A percentile compares a stretch with the other conserved stretches of the same genome.
Evolutionary conservation across 768 basidiomycete genomes (phyloP).

Genomic region (Rhodotorula taiwanensis): DNA sequence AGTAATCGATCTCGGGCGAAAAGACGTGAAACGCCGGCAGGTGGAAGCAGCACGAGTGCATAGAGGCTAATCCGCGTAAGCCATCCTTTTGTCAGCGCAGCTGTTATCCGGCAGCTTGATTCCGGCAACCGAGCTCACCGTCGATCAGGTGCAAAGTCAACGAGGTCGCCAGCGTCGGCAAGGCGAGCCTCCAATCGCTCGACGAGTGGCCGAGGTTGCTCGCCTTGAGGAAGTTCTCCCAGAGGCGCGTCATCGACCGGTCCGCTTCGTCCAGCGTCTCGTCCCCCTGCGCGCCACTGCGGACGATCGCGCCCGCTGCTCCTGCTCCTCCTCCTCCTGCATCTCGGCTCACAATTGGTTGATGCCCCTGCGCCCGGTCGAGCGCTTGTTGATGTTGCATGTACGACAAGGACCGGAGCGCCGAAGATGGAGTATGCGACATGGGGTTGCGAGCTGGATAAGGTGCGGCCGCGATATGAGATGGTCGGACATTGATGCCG

Average conservation of each 20-base stretch:
- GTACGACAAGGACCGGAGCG: conserved; percentile 10
- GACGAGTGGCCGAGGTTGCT: conserved; percentile 18
- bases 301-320: not conserved
- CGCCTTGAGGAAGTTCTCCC: conserved; percentile 21
- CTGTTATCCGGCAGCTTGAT: too few relatives aligned
- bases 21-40: conserved; percentile 34
- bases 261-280: not conserved
- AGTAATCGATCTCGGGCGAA: conserved; percentile 2
- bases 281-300: too few relatives aligned
- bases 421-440: not conserved
- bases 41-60: conserved; percentile 34
- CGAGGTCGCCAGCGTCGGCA: conserved; percentile 30
- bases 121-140: not conserved
- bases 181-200: conserved; percentile 28
- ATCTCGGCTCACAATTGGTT: not conserved
- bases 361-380: not conserved
- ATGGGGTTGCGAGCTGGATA: not conserved
- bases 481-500: not conserved
- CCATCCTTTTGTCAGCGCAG: not conserved
- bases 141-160: conserved; percentile 29
- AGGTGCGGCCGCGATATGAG: not conserved
- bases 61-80: conserved; percentile 18
- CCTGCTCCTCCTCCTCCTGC: not conserved
- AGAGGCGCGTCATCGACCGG: conserved; percentile 3
- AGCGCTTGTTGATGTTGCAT: conserved; percentile 14